Base-by-base conservation (phyloP, 2,329 filamentous ascomycete genomes). In the Exserohilum rostratum region DNA sequence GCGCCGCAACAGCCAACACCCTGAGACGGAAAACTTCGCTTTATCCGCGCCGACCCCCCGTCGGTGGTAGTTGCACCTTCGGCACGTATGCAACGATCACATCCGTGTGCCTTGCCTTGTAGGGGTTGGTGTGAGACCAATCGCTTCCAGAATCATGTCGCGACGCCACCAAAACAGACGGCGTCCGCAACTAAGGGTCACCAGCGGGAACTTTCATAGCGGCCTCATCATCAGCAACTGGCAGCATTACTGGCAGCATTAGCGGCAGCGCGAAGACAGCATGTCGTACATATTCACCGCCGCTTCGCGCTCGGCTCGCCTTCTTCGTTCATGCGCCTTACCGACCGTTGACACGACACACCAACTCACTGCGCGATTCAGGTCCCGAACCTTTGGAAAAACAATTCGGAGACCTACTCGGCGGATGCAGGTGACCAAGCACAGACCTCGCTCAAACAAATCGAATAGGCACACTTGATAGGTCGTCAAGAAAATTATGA, bases 321-420 rank as follows among this genome's bases (percentile, higher is more conserved):
- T 46, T 37, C 60, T 62, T 22, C 47, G 58, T 33, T 45, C 34
- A 10, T 62, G 57, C 55, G 57, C 55, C 9, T 25, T 58, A 5
- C 15, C 37, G 13, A 62, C 60, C 9, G 57, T 54, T 10, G 44
- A 35, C 18, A 46, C 60, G 29, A 29, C 38, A 5, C 49, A 55
- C 20, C 31, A 53, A 0, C 35, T 37, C 10, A 18, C 43, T 4
- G 38, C 29, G n/a, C 44, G 37, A 5, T 29, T 13, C 29, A 47
- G 47, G 2, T 46, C 52, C 22, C 53, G 52, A 10, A 18, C 29
- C 1, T 51, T 53, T 7, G 60, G 60, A 29, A 33, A 34, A 7
- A 29, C 51, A 3, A 54, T 33, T 3, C 31, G 52, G 2, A 42
- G 57, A 12, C 53, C 54, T 3, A 53, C 60, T 15, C 42, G 42